Conservation (phyloP, 768 basidiomycete genomes). For the Mycena pura region DNA sequence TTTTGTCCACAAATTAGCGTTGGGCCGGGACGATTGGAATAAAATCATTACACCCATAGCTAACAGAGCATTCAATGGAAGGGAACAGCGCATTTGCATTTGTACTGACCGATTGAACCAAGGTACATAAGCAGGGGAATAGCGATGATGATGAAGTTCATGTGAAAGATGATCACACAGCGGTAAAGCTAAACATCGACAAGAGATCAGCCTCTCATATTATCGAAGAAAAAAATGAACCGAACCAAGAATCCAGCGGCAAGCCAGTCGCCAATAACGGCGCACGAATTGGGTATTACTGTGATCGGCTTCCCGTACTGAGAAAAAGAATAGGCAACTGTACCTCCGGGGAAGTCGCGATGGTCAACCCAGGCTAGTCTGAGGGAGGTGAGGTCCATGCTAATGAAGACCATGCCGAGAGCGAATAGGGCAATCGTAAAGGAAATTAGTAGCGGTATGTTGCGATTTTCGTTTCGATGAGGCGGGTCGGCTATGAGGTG, state of each 20-base stretch:
- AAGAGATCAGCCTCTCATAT: not conserved
- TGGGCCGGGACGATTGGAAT: constrained; percentile 16
- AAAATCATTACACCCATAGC: constrained; percentile 12
- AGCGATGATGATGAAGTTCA: constrained; percentile 17
- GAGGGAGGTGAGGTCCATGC: constrained; percentile 35
- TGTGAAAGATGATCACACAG: constrained; percentile 17
- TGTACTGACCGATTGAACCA: constrained; percentile 10
- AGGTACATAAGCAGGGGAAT: constrained; percentile 20
- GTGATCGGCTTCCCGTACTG: constrained; percentile 14
- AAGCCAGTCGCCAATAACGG: constrained; percentile 20
- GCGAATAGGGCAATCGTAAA: constrained; percentile 35
- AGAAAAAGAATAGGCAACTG: constrained; percentile 30
- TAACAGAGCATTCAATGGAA: not conserved
- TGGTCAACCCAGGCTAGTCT: constrained; percentile 38
- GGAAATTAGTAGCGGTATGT: constrained; percentile 34
- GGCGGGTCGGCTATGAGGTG: constrained; percentile 7
- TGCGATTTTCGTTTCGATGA: constrained; percentile 21
- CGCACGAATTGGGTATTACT: constrained; percentile 11
- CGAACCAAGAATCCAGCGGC: constrained; percentile 18
- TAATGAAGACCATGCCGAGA: constrained; percentile 34
- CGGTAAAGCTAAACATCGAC: constrained; percentile 12
- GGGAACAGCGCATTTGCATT: not conserved
- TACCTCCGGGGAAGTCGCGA: constrained; percentile 34
- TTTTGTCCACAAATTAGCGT: constrained; percentile 15
- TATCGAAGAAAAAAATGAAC: not conserved